Conservation (phyloP, 2,329 filamentous ascomycete genomes). For the Metarhizium anisopliae region DNA sequence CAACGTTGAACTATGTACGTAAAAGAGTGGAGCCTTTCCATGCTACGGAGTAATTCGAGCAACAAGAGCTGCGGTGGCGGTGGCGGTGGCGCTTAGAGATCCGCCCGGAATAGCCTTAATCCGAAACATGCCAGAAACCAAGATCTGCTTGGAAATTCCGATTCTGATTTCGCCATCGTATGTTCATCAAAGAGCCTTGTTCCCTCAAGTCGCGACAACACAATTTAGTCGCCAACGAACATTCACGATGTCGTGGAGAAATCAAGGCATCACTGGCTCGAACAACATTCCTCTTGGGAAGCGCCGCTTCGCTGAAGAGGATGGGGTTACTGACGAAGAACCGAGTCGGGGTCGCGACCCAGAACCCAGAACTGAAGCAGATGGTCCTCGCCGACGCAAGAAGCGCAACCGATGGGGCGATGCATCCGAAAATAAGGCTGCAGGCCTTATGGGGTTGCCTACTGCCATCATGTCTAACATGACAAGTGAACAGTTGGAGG, state of each 20-base stretch:
- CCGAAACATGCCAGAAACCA: background rate
- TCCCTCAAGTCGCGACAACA: background rate
- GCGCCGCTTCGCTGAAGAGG: slow-evolving; percentile 65
- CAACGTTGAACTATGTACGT: too few relatives aligned
- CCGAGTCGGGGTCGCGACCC: slow-evolving; percentile 90
- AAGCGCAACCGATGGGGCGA: slow-evolving; percentile 99
- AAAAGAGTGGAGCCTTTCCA: background rate
- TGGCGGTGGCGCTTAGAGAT: background rate
- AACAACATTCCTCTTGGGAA: slow-evolving; percentile 96
- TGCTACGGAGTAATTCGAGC: background rate
- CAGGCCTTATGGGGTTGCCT: slow-evolving; percentile 91
- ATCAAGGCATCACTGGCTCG: slow-evolving; percentile 85
- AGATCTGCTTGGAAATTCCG: background rate
- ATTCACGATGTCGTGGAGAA: slow-evolving; percentile 55
- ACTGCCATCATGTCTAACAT: slow-evolving; percentile 96
- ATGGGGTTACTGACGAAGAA: slow-evolving; percentile 35
- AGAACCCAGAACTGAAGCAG: slow-evolving; percentile 58
- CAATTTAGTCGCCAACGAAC: background rate
- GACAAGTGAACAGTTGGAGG: slow-evolving; percentile 96
- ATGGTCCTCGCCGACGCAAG: slow-evolving; percentile 84
- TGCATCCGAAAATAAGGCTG: slow-evolving; percentile 95
- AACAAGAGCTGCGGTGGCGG: background rate
- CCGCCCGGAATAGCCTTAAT: background rate
- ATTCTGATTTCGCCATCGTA: background rate
- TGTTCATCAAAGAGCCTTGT: background rate